Evolutionary conservation across 2,329 filamentous ascomycete genomes (phyloP).

Genomic region (Pseudopithomyces maydicus): DNA sequence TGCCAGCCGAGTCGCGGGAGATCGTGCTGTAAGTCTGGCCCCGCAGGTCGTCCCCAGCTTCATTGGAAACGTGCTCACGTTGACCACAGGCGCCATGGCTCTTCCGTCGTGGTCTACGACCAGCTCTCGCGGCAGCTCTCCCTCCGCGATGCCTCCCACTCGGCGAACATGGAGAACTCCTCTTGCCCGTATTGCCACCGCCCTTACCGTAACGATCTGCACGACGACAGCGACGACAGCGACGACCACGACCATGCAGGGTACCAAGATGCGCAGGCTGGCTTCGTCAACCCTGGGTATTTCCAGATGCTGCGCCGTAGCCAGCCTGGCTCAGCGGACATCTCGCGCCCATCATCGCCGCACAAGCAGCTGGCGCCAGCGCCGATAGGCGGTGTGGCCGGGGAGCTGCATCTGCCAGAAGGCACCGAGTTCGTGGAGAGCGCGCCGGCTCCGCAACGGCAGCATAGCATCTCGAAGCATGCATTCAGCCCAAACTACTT

Average conservation of each 20-base stretch:
- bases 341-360: constrained; percentile 55
- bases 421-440: constrained; percentile 56
- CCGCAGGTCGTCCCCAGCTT: not conserved
- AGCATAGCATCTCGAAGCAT: constrained; percentile 77
- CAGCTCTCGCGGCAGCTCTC: constrained; percentile 82
- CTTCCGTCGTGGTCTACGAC: constrained; percentile 91
- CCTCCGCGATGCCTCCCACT: constrained; percentile 67
- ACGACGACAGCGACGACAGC: constrained; percentile 36
- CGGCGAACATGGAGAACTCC: constrained; percentile 60
- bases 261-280: constrained; percentile 53
- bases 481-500: constrained; percentile 95
- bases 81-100: constrained; percentile 76
- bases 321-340: constrained; percentile 56
- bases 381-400: constrained; percentile 29
- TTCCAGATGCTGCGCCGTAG: constrained; percentile 86
- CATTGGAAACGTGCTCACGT: constrained; percentile 16
- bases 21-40: constrained; percentile 72
- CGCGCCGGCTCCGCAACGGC: constrained; percentile 45
- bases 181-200: constrained; percentile 93
- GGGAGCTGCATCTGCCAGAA: constrained; percentile 50
- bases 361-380: constrained; percentile 50
- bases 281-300: constrained; percentile 89
- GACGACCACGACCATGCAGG: constrained; percentile 39
- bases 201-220: constrained; percentile 59
- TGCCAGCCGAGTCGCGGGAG: constrained; percentile 73